phyloP scores from a whole-genome alignment of 768 basidiomycete genomes.

The Butyriboletus loyo region DNA sequence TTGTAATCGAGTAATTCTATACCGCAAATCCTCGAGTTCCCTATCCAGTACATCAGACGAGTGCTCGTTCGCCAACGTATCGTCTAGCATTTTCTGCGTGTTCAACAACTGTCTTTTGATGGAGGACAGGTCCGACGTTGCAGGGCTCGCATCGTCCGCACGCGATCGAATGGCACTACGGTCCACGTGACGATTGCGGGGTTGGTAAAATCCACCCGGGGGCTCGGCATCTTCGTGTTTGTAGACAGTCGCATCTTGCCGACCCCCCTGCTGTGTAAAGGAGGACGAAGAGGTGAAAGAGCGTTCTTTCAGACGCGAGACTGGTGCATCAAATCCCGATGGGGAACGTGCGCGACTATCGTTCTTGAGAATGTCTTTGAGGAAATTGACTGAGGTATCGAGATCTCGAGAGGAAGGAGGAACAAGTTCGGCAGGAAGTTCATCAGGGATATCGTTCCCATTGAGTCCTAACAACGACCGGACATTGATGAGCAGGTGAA shows the following conservation, averaged over 20 bases:
- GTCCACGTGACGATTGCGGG: conserved; percentile 80
- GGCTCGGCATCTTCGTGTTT: conserved; percentile 69
- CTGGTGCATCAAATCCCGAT: conserved; percentile 45
- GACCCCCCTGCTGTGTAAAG: conserved; percentile 46
- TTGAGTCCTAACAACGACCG: conserved; percentile 64
- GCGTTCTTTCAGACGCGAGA: conserved; percentile 64
- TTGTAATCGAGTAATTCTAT: conserved; percentile 80
- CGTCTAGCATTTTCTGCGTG: conserved; percentile 79
- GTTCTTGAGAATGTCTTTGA: conserved; percentile 84
- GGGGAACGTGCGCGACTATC: conserved; percentile 77
- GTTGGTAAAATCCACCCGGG: conserved; percentile 69
- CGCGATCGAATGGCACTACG: conserved; percentile 75
- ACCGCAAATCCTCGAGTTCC: conserved; percentile 83
- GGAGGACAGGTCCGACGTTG: conserved; percentile 71
- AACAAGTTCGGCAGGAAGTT: conserved; percentile 83
- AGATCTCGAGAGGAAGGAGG: conserved; percentile 92
- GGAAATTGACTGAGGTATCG: conserved; percentile 82
- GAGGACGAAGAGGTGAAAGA: conserved; percentile 62
- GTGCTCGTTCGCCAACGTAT: conserved; percentile 59
- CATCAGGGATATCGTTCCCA: conserved; percentile 85
- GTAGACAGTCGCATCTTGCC: conserved; percentile 90
- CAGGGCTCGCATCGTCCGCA: conserved; percentile 59
- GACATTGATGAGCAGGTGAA: background rate
- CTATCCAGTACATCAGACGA: conserved; percentile 92
- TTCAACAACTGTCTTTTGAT: conserved; percentile 81